phyloP scores from a whole-genome alignment of 345 rosid genomes.

The Salix exigua region DNA sequence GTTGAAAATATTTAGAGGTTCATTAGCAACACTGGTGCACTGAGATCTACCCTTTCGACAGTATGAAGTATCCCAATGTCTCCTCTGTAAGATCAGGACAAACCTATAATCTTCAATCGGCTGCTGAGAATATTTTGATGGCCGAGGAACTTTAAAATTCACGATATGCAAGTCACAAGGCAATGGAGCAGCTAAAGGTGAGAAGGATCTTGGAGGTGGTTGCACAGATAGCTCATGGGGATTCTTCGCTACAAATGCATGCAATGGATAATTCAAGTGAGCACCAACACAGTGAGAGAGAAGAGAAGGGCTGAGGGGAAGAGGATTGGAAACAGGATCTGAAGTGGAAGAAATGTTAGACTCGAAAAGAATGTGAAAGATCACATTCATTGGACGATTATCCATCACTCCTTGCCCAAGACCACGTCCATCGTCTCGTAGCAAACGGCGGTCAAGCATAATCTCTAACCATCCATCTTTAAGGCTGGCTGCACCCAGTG shows the following conservation, averaged over 20 bases:
- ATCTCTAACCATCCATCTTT: constrained; percentile 90
- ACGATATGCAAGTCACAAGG: constrained; percentile 94
- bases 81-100: constrained; percentile 63
- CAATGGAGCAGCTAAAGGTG: constrained; percentile 64
- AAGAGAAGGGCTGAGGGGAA: constrained; percentile 72
- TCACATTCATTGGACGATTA: constrained; percentile 68
- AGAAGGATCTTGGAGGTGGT: constrained; percentile 47
- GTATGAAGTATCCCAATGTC: constrained; percentile 72
- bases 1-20: constrained; percentile 60
- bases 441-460: constrained; percentile 87
- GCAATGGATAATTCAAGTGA: constrained; percentile 79
- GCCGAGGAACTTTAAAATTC: constrained; percentile 79
- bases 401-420: constrained; percentile 97
- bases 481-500: constrained; percentile 77
- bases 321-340: constrained; percentile 37
- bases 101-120: constrained; percentile 52
- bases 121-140: constrained; percentile 60
- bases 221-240: constrained; percentile 58
- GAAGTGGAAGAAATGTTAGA: constrained; percentile 58
- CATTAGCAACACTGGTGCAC: constrained; percentile 57
- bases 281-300: constrained; percentile 72
- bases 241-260: constrained; percentile 72
- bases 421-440: constrained; percentile 92
- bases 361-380: constrained; percentile 69
- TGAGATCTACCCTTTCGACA: constrained; percentile 55